Evolutionary conservation across 805 yeast genomes (phyloP), one percentile per base, ranked within the genome.

Genomic region (Grigorovia yakushimaensis): DNA sequence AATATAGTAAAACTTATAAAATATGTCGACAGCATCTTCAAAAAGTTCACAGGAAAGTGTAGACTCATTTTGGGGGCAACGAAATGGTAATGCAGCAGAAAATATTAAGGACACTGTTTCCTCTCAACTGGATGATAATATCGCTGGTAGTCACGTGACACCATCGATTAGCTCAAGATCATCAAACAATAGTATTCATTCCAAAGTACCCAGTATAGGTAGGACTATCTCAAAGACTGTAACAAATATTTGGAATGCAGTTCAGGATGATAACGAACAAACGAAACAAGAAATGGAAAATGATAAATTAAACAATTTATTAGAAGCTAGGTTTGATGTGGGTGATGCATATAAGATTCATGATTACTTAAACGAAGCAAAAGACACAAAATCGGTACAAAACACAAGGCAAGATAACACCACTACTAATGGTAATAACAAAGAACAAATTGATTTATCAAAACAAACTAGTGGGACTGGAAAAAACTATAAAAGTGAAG

Each of bases 301-400:
- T 2, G 30, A 43, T 15, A 53, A 55, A 41, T 44, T 60, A 20
- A 54, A 58, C 33, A 48, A 47, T 22, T 30, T 59, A 9, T 44
- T 63, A 37, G 54, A 51, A 39, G 48, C 53, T 6, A 47, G 54
- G 33, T 62, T 63, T 43, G 66, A 60, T 42, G 44, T 62, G 1
- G 66, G 56, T 11, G 67, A 63, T 52, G 67, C 67, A 9, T 40
- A 60, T 18, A 52, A 58, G 42, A 39, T 63, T 45, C 42, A 54
- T n/a, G 50, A 48, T 13, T 55, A 56, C 41, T 47, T 45, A 27
- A 38, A 39, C 17, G 37, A 20, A 4, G 47, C 41, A 13, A 44
- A 44, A 17, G 13, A 8, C 17, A 38, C n/a, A n/a, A n/a, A n/a
- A n/a, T n/a, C n/a, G n/a, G n/a, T n/a, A n/a, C n/a, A n/a, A n/a